Base-by-base conservation (phyloP, 2,329 filamentous ascomycete species). In the Davidsoniella virescens region DNA sequence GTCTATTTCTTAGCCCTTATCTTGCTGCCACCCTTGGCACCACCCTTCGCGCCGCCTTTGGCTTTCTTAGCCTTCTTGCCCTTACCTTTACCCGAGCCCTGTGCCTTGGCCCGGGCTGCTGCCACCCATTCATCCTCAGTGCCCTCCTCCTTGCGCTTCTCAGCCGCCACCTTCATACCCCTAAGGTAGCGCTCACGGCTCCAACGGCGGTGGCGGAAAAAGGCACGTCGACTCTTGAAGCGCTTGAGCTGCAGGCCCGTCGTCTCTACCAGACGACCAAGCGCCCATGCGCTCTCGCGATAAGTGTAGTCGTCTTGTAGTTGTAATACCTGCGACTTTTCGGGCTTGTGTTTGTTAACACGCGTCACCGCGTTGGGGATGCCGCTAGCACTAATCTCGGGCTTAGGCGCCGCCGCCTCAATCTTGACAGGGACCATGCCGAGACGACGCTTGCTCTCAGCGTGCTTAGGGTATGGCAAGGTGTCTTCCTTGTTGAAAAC, bases 401-500 rank as follows among this genome's bases (percentile, higher is more conserved):
- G 65, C 41, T 64, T 56, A 4, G 62, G 58, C 1, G 59, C 59
- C 3, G 60, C 55, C 1, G 58, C 56, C 18, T 47, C 41, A 2
- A 62, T 57, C 40, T 64, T 61, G 26, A 67, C 62, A 17, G 71
- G 75, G 4, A 80, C 70, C 75, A 93, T 82, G 58, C 83, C 84
- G 54, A 98, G 72, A 48, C 78, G 75, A 57, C 92, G 76, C 59
- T 80, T 76, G 51, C 85, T 78, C 55, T 83, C 77, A 3, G 82
- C 82, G 62, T 90, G 82, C 23, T 66, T 67, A 1, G 85, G 81
- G 60, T 84, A 79, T 0, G 92, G 92, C 1, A 98, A 76, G 29
- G 71, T 78, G 59, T 93, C 85, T 14, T 80, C 71, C 61, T 87
- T 86, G 63, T 88, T 75, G 64, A 94, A 88, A 33, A 84, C 84